These are phyloP conservation scores for Kodamaea restingae DNA, from an alignment of 805 yeast genomes.

Conservation along the genomic window DNA sequence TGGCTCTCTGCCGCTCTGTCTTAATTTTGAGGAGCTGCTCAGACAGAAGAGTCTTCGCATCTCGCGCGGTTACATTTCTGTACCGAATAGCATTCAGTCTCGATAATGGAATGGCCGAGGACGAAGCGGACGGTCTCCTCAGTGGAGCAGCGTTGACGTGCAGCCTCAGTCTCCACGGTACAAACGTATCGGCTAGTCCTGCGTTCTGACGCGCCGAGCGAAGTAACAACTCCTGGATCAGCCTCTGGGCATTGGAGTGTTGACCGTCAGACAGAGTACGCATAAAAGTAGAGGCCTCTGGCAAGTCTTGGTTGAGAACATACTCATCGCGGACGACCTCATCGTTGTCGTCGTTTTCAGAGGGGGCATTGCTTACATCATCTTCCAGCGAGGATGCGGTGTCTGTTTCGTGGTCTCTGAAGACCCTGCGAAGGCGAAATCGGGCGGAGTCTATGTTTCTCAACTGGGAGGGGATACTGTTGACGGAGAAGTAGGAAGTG, in stretches of 20 bases:
- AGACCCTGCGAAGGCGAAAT: not conserved
- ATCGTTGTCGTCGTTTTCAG: not conserved
- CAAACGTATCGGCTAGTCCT: conserved; percentile 1
- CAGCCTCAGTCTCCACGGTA: not conserved
- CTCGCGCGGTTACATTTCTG: conserved; percentile 1
- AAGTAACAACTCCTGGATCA: conserved; percentile 20
- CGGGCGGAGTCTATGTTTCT: conserved; percentile 7
- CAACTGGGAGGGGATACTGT: conserved; percentile 9
- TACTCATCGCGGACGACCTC: conserved; percentile 7
- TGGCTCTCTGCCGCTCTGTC: not conserved
- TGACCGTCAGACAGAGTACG: too few species aligned
- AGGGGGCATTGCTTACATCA: too few species aligned
- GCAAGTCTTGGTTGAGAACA: conserved; percentile 2
- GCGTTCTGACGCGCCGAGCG: conserved; percentile 25
- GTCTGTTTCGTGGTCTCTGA: conserved; percentile 6
- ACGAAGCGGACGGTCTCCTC: not conserved
- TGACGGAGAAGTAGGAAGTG: conserved; percentile 4
- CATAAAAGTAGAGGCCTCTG: too few species aligned
- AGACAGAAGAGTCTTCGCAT: conserved; percentile 2
- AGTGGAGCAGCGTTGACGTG: not conserved
- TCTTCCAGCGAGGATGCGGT: conserved; percentile 6
- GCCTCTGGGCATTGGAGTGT: conserved; percentile 3
- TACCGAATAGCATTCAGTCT: conserved; percentile 33
- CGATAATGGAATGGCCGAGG: conserved; percentile 22
- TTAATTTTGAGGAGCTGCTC: conserved; percentile 5